A percentile compares a stretch with the other conserved stretches of the same genome.
These are phyloP conservation scores for Collybia sordida DNA, from an alignment of 768 basidiomycete species.

Conservation along the genomic window DNA sequence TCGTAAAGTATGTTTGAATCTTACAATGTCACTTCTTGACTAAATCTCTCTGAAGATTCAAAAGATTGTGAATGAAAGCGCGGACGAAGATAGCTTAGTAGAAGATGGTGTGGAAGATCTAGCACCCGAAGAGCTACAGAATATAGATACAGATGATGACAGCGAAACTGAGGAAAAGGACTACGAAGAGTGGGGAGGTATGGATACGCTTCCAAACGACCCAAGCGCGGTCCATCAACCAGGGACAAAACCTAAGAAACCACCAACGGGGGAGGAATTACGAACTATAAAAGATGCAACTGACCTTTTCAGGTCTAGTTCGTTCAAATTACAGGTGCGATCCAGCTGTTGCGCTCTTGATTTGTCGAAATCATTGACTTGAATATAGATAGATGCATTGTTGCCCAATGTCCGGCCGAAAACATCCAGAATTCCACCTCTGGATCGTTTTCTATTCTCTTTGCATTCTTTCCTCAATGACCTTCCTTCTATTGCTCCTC, in stretches of 20 bases:
- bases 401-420: constrained; percentile 76
- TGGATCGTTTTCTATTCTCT: constrained; percentile 67
- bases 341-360: background rate
- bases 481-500: constrained; percentile 54
- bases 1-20: constrained; percentile 18
- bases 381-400: constrained; percentile 70
- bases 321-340: constrained; percentile 82
- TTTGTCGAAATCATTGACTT: constrained; percentile 8
- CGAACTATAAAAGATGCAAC: constrained; percentile 70
- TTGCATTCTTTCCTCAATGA: constrained; percentile 66
- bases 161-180: constrained; percentile 12
- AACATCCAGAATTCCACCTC: constrained; percentile 47
- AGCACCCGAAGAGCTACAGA: constrained; percentile 3
- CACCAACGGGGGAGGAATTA: constrained; percentile 71
- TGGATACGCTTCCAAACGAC: constrained; percentile 9
- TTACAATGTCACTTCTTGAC: background rate
- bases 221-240: constrained; percentile 9
- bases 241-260: constrained; percentile 39
- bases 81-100: constrained; percentile 7
- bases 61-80: constrained; percentile 9
- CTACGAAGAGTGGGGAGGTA: constrained; percentile 28
- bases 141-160: constrained; percentile 8
- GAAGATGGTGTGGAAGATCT: constrained; percentile 9
- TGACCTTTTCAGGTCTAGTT: constrained; percentile 72
- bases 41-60: constrained; percentile 3